Evolutionary conservation across 495 filamentous ascomycete genomes (phyloP).

Genomic region (Terfezia claveryi): DNA sequence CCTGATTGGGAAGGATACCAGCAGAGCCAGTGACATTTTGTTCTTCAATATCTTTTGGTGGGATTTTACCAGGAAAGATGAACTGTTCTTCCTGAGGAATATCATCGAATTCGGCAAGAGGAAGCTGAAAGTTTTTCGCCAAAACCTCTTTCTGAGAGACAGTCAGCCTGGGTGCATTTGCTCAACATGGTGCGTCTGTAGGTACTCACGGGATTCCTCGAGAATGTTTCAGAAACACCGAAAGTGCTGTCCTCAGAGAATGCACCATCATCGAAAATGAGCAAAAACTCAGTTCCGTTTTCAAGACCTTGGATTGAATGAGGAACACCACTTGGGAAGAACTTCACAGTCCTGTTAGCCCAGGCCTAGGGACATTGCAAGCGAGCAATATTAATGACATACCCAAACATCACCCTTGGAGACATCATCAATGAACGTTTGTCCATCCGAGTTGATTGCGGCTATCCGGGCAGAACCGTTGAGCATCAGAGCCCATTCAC

Average conservation of each 20-base stretch:
- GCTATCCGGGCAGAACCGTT: slow-evolving; percentile 41
- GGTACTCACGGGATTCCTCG: slow-evolving; percentile 34
- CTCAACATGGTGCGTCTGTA: slow-evolving; percentile 34
- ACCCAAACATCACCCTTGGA: slow-evolving; percentile 32
- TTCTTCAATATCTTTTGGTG: slow-evolving; percentile 34
- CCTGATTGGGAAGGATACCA: slow-evolving; percentile 29
- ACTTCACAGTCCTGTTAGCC: slow-evolving; percentile 31
- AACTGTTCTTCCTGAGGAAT: slow-evolving; percentile 42
- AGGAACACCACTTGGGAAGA: slow-evolving; percentile 41
- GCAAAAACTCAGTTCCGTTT: slow-evolving; percentile 42
- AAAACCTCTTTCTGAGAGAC: slow-evolving; percentile 31
- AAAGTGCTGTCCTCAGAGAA: slow-evolving; percentile 32
- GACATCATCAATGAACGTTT: slow-evolving; percentile 44
- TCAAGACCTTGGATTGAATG: slow-evolving; percentile 36
- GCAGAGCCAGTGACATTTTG: slow-evolving; percentile 27
- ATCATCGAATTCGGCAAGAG: slow-evolving; percentile 32
- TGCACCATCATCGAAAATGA: slow-evolving; percentile 42
- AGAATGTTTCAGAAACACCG: slow-evolving; percentile 41
- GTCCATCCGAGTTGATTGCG: slow-evolving; percentile 39
- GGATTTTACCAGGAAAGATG: slow-evolving; percentile 35
- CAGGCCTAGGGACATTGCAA: slow-evolving; percentile 12
- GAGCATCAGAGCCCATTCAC: slow-evolving; percentile 43
- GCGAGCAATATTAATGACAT: background rate
- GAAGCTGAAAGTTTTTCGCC: slow-evolving; percentile 44
- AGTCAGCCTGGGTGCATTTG: slow-evolving; percentile 42